phyloP scores from a whole-genome alignment of 139 green algal species.

The Parachlorella kessleri region DNA sequence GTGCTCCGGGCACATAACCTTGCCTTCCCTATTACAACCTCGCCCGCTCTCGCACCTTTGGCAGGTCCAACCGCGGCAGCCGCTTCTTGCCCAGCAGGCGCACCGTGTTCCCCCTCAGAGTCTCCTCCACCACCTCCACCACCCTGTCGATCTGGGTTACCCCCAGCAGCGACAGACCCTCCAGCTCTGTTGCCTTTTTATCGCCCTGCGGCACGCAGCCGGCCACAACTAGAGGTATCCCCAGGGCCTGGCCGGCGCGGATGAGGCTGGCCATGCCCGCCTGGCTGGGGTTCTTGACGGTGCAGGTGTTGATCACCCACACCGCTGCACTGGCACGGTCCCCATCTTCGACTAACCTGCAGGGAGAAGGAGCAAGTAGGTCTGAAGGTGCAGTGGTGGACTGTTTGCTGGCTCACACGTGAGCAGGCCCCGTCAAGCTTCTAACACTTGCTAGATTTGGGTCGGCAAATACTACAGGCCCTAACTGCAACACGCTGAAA shows the following conservation, averaged over 20 bases:
- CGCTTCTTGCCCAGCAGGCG: constrained; percentile 80
- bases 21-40: too few relatives aligned
- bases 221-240: constrained; percentile 81
- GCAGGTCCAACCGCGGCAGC: constrained; percentile 87
- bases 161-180: constrained; percentile 83
- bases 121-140: constrained; percentile 93
- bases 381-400: too few relatives aligned
- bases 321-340: constrained; percentile 62
- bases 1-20: too few relatives aligned
- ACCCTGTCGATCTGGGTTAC: constrained; percentile 85
- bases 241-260: constrained; percentile 29
- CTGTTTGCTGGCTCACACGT: too few relatives aligned
- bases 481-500: too few relatives aligned
- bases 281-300: constrained; percentile 88
- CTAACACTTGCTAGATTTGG: too few relatives aligned
- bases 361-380: too few relatives aligned
- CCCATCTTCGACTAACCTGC: constrained; percentile 65
- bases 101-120: constrained; percentile 84
- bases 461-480: too few relatives aligned
- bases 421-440: too few relatives aligned
- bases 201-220: constrained; percentile 93
- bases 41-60: too few relatives aligned
- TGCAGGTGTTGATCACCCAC: constrained; percentile 95
- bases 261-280: constrained; percentile 76
- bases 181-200: constrained; percentile 64